A percentile compares a stretch with the other conserved stretches of the same genome.
phyloP scores from a whole-genome alignment of 345 rosid species.

The Arabidopsis arenosa region DNA sequence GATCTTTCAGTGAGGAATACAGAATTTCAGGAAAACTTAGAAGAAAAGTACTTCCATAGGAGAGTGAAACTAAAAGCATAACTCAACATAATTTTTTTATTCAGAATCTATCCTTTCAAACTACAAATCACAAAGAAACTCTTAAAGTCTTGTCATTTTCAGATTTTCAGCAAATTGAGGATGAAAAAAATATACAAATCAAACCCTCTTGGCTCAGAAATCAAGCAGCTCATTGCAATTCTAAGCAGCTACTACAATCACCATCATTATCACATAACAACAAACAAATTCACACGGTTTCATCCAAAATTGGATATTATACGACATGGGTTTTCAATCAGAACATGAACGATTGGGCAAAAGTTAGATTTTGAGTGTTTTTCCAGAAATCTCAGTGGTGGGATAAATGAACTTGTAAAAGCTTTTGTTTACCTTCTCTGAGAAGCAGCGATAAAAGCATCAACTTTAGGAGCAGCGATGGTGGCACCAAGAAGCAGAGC shows the following conservation, averaged over 20 bases:
- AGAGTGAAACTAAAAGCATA: conserved; percentile 16
- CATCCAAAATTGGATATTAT: neutral
- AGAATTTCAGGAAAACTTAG: neutral
- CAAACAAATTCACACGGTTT: conserved; percentile 12
- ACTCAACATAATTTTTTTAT: neutral
- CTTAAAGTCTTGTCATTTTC: conserved; percentile 12
- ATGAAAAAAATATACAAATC: neutral
- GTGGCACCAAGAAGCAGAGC: conserved; percentile 65
- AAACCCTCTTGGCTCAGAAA: neutral
- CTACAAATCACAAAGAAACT: neutral
- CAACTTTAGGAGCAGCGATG: conserved; percentile 72
- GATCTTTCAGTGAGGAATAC: too few relatives aligned
- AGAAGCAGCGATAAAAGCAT: conserved; percentile 72
- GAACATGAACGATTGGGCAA: neutral
- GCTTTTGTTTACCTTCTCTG: conserved; percentile 60
- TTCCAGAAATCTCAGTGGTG: neutral
- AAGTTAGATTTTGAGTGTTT: neutral
- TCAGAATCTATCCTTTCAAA: neutral
- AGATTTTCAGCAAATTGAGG: conserved; percentile 1
- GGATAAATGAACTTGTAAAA: conserved; percentile 3
- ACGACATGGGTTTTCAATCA: conserved; percentile 18
- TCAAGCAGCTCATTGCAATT: neutral
- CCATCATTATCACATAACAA: neutral
- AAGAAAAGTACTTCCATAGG: neutral
- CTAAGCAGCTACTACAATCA: neutral